phyloP scores from a whole-genome alignment of 495 filamentous ascomycete species.

The Penicillium fimorum region DNA sequence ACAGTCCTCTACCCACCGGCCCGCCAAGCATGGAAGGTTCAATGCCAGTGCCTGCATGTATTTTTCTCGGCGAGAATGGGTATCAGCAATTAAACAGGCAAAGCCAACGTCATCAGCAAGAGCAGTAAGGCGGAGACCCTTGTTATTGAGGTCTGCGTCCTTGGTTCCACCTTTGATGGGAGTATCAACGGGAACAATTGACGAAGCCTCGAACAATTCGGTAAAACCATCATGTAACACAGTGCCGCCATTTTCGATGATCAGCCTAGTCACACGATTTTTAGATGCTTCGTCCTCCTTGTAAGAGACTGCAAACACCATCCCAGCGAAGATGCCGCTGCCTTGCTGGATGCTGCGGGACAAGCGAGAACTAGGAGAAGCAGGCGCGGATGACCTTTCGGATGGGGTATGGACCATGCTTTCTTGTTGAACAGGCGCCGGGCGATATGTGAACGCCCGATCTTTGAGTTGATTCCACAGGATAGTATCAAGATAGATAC shows the following conservation, averaged over 20 bases:
- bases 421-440: slow-evolving; percentile 21
- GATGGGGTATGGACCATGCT: slow-evolving; percentile 39
- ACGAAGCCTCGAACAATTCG: slow-evolving; percentile 67
- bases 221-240: slow-evolving; percentile 79
- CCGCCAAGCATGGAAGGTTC: slow-evolving; percentile 78
- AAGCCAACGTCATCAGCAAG: slow-evolving; percentile 64
- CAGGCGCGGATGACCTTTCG: slow-evolving; percentile 41
- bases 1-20: slow-evolving; percentile 78
- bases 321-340: slow-evolving; percentile 61
- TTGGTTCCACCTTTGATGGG: slow-evolving; percentile 25
- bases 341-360: slow-evolving; percentile 38
- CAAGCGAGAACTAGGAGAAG: slow-evolving; percentile 41
- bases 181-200: slow-evolving; percentile 30
- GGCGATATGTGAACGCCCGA: slow-evolving; percentile 35
- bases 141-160: slow-evolving; percentile 10
- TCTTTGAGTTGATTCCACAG: slow-evolving; percentile 52
- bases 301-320: slow-evolving; percentile 80
- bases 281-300: slow-evolving; percentile 54
- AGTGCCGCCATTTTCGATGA: slow-evolving; percentile 63
- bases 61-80: slow-evolving; percentile 83
- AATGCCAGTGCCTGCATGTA: slow-evolving; percentile 95
- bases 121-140: slow-evolving; percentile 46
- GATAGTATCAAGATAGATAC: slow-evolving; percentile 51
- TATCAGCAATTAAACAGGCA: slow-evolving; percentile 79
- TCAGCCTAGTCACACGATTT: slow-evolving; percentile 49